These are phyloP conservation scores for Fusarium compactum DNA, from an alignment of 2,329 filamentous ascomycete species.

Conservation along the genomic window DNA sequence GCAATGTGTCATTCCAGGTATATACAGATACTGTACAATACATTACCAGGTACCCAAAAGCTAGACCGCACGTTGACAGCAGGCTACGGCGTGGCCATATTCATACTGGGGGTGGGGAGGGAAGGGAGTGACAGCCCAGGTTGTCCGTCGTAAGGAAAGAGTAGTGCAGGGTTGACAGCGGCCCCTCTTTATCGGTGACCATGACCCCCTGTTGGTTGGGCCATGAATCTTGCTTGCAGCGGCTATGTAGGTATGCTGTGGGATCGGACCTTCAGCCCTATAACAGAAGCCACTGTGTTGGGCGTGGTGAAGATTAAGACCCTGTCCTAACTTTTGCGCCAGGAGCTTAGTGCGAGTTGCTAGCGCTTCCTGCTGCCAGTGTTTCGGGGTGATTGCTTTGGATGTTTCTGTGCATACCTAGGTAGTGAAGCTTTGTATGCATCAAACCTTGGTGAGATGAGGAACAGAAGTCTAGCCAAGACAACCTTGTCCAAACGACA, in stretches of 20 bases:
- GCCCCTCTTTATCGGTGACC: slow-evolving; percentile 16
- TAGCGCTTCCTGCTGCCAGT: neutral
- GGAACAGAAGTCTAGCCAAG: slow-evolving; percentile 22
- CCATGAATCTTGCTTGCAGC: slow-evolving; percentile 38
- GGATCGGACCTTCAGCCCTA: slow-evolving; percentile 38
- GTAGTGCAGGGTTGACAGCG: slow-evolving; percentile 34
- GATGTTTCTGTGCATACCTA: neutral
- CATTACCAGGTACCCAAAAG: neutral
- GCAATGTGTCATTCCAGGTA: neutral
- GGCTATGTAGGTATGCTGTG: slow-evolving; percentile 18
- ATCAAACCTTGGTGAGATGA: slow-evolving; percentile 8
- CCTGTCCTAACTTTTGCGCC: neutral
- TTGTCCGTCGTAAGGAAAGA: slow-evolving; percentile 8
- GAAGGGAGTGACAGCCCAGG: slow-evolving; percentile 10
- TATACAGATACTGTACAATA: neutral
- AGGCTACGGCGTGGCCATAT: neutral
- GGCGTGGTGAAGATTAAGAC: neutral
- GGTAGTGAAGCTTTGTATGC: neutral
- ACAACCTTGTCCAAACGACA: slow-evolving; percentile 16
- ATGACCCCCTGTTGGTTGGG: slow-evolving; percentile 17
- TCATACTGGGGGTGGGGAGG: neutral
- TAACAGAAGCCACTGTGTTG: slow-evolving; percentile 15
- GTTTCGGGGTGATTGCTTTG: neutral
- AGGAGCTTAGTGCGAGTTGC: neutral
- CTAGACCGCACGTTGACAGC: slow-evolving; percentile 3